These are phyloP conservation scores for Populus davidiana DNA, from an alignment of 345 rosid genomes.

Conservation along the genomic window DNA sequence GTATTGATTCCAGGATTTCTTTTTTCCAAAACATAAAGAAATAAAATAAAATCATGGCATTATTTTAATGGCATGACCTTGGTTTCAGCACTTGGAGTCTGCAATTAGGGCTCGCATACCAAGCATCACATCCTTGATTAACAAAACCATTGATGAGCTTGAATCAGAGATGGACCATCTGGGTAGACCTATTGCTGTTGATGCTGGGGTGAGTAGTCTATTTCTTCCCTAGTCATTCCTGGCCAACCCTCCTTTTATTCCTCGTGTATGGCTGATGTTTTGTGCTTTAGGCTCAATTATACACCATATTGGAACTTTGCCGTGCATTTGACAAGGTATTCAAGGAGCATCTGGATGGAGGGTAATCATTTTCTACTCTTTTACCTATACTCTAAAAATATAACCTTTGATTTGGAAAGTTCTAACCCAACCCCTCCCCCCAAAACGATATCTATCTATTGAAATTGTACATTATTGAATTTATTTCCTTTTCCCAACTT, in stretches of 20 bases:
- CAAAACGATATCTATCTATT: not conserved
- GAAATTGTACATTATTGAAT: not conserved
- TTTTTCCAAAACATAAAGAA: not conserved
- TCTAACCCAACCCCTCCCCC: not conserved
- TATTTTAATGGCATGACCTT: slow-evolving; percentile 20
- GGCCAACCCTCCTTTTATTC: not conserved
- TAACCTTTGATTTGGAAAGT: not conserved
- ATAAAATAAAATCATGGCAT: not conserved
- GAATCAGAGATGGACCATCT: slow-evolving; percentile 84
- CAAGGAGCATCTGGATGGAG: slow-evolving; percentile 45
- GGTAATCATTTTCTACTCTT: slow-evolving; percentile 18
- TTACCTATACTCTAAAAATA: not conserved
- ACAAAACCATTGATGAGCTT: slow-evolving; percentile 85
- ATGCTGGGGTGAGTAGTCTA: slow-evolving; percentile 76
- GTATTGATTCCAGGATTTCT: not conserved
- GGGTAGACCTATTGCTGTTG: slow-evolving; percentile 83
- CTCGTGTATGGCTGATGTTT: not conserved
- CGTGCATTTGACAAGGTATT: slow-evolving; percentile 41
- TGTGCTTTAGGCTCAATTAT: slow-evolving; percentile 32
- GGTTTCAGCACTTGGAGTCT: slow-evolving; percentile 78
- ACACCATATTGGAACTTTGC: slow-evolving; percentile 40
- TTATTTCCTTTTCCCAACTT: not conserved
- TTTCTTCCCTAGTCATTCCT: not conserved
- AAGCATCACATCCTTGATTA: slow-evolving; percentile 74
- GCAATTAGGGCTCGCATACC: slow-evolving; percentile 87